Evolutionary conservation across 2,329 filamentous ascomycete genomes (phyloP).

Genomic region (Fusarium nisikadoi): DNA sequence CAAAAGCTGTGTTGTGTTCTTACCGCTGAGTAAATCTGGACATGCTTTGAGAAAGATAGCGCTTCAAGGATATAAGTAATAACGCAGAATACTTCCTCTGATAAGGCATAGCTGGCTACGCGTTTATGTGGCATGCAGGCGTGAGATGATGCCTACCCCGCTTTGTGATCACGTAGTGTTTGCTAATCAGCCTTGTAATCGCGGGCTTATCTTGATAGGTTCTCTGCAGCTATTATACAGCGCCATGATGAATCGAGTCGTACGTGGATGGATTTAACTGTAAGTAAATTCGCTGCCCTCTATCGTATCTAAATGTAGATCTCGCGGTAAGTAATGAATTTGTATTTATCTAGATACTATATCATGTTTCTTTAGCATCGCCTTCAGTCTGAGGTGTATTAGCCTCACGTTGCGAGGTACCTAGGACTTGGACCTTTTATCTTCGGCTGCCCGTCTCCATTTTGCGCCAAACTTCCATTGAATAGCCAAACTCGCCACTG

Average conservation of each 20-base stretch:
- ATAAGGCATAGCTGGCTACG: background rate
- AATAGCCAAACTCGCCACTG: slow-evolving; percentile 44
- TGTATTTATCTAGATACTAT: accelerated
- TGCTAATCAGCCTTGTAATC: accelerated
- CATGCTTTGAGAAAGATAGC: background rate
- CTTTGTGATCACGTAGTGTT: background rate
- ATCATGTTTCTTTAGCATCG: accelerated
- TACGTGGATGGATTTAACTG: too few relatives aligned
- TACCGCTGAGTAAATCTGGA: too few relatives aligned
- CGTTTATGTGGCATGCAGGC: background rate
- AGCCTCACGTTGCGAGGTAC: accelerated
- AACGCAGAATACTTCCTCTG: too few relatives aligned
- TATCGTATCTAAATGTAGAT: too few relatives aligned
- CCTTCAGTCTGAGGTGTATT: accelerated
- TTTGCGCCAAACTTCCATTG: background rate
- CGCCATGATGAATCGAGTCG: too few relatives aligned
- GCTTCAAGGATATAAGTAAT: accelerated
- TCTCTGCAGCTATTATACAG: too few relatives aligned
- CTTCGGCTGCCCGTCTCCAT: background rate
- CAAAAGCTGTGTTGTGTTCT: accelerated
- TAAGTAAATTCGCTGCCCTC: too few relatives aligned
- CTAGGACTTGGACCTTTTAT: accelerated
- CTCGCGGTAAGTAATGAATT: too few relatives aligned
- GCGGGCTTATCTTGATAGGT: background rate
- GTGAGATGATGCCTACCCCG: background rate